Evolutionary conservation across 805 yeast species (phyloP), one percentile per base, ranked within the genome.

Genomic region (Ogataea henricii): DNA sequence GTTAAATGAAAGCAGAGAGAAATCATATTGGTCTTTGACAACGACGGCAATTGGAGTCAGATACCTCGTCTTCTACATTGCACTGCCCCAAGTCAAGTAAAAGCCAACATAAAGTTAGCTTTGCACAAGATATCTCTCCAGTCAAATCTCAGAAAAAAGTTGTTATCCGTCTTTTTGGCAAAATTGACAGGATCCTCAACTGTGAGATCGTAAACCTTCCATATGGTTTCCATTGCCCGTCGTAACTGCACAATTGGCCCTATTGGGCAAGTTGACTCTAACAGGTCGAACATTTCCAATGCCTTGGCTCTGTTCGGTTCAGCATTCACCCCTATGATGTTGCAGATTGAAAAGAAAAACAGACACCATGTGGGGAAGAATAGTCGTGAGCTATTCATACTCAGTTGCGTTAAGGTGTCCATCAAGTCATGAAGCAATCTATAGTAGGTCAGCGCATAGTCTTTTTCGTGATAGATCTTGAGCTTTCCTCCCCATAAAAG

Each of bases 301-400:
- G 59, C 51, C n/a, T 41, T 23, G 0, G 59, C 23, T 23, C 66
- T 44, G 4, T 43, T 51, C 1, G 47, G 27, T 9, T 51, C 55
- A 13, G 58, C 66, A 20, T 54, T 42, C n/a, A 44, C 43, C 5
- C 53, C 54, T 2, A 42, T 26, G 16, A 46, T 48, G 14, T 53
- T 46, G 30, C 60, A 55, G 7, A 48, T 48, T 2, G 66, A 51
- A 2, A 60, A 22, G 3, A 66, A 58, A 13, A 65, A 52, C 10
- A 66, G 33, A 8, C 65, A 46, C 71, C 71, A 66, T 16, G 56
- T 52, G 3, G 71, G 71, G 23, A 60, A 65, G 10, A 64, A 52
- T 2, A 50, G 43, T 1, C 45, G 37, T 20, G 52, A 32, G n/a
- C 45, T 33, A 23, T 32, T 8, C 16, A n/a, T 17, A 29, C 57